phyloP scores from a whole-genome alignment of 2,329 filamentous ascomycete genomes.

The Ciborinia camelliae region DNA sequence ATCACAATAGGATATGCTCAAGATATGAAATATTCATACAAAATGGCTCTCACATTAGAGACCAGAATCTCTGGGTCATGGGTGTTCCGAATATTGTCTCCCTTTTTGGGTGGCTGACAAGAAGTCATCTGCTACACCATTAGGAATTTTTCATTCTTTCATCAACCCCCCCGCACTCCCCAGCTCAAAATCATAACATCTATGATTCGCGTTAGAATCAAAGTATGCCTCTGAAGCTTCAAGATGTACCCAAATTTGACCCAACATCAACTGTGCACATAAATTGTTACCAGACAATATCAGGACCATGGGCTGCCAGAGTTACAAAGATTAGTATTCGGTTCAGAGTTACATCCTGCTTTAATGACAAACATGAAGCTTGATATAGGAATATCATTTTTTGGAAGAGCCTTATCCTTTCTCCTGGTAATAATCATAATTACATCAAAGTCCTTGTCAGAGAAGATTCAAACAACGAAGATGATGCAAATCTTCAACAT shows the following conservation, averaged over 20 bases:
- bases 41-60: not conserved
- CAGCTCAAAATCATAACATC: conserved; percentile 51
- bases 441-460: conserved; percentile 50
- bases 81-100: conserved; percentile 22
- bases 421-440: conserved; percentile 49
- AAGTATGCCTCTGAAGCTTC: conserved; percentile 43
- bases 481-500: conserved; percentile 8
- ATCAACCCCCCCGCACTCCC: too few relatives aligned
- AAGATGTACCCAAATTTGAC: conserved; percentile 50
- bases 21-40: not conserved
- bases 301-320: conserved; percentile 48
- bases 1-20: not conserved
- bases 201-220: conserved; percentile 53
- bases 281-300: conserved; percentile 52
- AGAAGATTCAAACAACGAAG: conserved; percentile 43
- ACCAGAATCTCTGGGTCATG: not conserved
- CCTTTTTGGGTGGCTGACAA: conserved; percentile 28
- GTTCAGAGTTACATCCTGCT: not conserved
- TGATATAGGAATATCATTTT: conserved; percentile 48
- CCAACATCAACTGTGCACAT: conserved; percentile 52
- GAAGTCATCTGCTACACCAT: conserved; percentile 30
- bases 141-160: conserved; percentile 43
- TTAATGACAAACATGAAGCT: conserved; percentile 42
- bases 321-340: not conserved
- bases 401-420: conserved; percentile 45